A percentile compares a stretch with the other conserved stretches of the same genome.
phyloP scores from a whole-genome alignment of 345 rosid species.

The Viola odorata region DNA sequence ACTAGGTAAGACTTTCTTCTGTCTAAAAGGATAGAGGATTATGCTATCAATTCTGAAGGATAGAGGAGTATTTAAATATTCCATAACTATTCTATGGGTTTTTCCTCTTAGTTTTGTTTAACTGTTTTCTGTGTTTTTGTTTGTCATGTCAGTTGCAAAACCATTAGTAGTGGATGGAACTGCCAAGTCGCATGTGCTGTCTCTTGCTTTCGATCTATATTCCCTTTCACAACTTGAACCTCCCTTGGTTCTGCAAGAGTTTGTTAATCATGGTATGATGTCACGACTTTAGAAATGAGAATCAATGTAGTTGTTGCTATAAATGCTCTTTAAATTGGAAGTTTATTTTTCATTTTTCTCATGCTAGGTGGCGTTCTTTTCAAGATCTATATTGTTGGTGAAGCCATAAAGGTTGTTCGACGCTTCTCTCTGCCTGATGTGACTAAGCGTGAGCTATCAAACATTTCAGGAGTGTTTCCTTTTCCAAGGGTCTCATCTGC shows the following conservation, averaged over 20 bases:
- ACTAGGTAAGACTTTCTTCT: slow-evolving; percentile 46
- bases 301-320: slow-evolving; percentile 1
- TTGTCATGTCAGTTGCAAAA: slow-evolving; percentile 74
- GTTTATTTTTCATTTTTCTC: slow-evolving; percentile 7
- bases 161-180: slow-evolving; percentile 88
- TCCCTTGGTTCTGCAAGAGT: slow-evolving; percentile 84
- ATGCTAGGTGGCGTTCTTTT: slow-evolving; percentile 76
- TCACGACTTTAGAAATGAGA: neutral
- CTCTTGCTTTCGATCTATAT: slow-evolving; percentile 62
- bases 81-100: neutral
- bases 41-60: neutral
- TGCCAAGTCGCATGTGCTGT: slow-evolving; percentile 78
- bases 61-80: no score
- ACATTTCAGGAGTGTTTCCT: slow-evolving; percentile 52
- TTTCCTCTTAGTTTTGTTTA: neutral
- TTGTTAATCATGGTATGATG: slow-evolving; percentile 78
- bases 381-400: slow-evolving; percentile 76
- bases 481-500: slow-evolving; percentile 91
- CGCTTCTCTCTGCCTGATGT: slow-evolving; percentile 78
- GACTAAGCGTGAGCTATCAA: slow-evolving; percentile 42
- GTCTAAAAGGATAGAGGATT: neutral
- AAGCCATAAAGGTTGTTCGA: slow-evolving; percentile 71
- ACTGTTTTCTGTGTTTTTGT: slow-evolving; percentile 8
- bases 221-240: slow-evolving; percentile 79
- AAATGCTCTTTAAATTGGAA: slow-evolving; percentile 1